Evolutionary conservation across 176 grass and related monocot genomes (phyloP).

Genomic region (Raddia distichophylla): DNA sequence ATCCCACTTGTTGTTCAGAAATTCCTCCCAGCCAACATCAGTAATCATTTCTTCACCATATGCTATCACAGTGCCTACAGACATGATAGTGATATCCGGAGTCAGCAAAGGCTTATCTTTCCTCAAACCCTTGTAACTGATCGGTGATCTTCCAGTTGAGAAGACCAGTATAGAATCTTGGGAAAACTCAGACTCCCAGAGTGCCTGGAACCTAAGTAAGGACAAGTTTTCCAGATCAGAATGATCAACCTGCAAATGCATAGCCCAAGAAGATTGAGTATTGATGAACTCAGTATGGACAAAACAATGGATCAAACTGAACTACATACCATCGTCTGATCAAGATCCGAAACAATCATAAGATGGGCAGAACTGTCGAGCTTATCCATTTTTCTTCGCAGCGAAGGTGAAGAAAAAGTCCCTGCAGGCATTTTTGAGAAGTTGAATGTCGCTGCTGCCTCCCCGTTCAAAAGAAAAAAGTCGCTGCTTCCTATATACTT

Average conservation of each 20-base stretch:
- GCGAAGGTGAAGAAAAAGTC: not conserved
- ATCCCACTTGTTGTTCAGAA: constrained; percentile 80
- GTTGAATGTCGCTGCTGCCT: constrained; percentile 5
- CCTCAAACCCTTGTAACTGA: constrained; percentile 74
- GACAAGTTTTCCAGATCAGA: constrained; percentile 64
- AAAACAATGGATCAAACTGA: not conserved
- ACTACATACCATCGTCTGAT: constrained; percentile 67
- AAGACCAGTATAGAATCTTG: constrained; percentile 81
- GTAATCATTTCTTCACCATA: constrained; percentile 87
- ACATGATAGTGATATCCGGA: constrained; percentile 93
- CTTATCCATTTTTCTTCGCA: constrained; percentile 58
- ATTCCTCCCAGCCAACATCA: constrained; percentile 72
- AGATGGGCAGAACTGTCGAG: constrained; percentile 64
- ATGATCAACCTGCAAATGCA: constrained; percentile 70
- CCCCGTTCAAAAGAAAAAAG: not conserved
- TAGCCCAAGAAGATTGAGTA: not conserved
- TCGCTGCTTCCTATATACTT: constrained; percentile 15
- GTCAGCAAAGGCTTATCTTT: constrained; percentile 81
- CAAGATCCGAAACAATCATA: constrained; percentile 85
- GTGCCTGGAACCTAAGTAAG: constrained; percentile 73
- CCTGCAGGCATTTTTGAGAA: constrained; percentile 3
- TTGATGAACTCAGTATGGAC: not conserved
- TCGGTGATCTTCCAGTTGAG: constrained; percentile 76
- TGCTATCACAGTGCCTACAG: constrained; percentile 88
- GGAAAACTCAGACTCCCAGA: constrained; percentile 76